These are phyloP conservation scores for Sphagnum tenellum DNA, from an alignment of 225 moss, liverwort and hornwort genomes.

Conservation along the genomic window DNA sequence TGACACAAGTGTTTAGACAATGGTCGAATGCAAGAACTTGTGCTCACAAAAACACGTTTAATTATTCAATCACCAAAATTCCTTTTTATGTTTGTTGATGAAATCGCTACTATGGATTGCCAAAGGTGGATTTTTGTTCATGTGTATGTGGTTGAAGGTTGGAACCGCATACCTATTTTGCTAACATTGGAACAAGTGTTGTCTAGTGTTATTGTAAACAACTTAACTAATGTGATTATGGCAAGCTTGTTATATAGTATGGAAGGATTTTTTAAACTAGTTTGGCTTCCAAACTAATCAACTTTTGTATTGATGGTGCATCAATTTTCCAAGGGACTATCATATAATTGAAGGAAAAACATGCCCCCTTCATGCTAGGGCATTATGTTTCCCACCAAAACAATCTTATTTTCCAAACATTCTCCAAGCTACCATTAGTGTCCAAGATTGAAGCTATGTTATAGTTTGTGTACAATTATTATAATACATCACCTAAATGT, in stretches of 20 bases:
- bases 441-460: background rate
- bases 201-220: background rate
- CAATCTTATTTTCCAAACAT: background rate
- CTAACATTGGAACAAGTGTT: background rate
- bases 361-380: slow-evolving; percentile 2
- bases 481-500: background rate
- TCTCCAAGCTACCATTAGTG: background rate
- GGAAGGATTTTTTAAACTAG: too few relatives aligned
- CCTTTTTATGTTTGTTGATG: background rate
- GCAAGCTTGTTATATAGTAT: too few relatives aligned
- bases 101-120: background rate
- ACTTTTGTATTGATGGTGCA: too few relatives aligned
- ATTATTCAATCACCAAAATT: background rate
- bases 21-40: background rate
- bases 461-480: background rate
- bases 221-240: too few relatives aligned
- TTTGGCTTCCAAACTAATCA: too few relatives aligned
- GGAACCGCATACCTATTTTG: background rate
- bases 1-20: background rate
- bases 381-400: background rate
- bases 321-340: background rate
- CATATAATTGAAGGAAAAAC: background rate
- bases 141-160: background rate
- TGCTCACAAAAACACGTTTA: background rate
- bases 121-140: background rate